Conservation (phyloP, 2,329 filamentous ascomycete genomes). For the Pseudocercospora macadamiae region DNA sequence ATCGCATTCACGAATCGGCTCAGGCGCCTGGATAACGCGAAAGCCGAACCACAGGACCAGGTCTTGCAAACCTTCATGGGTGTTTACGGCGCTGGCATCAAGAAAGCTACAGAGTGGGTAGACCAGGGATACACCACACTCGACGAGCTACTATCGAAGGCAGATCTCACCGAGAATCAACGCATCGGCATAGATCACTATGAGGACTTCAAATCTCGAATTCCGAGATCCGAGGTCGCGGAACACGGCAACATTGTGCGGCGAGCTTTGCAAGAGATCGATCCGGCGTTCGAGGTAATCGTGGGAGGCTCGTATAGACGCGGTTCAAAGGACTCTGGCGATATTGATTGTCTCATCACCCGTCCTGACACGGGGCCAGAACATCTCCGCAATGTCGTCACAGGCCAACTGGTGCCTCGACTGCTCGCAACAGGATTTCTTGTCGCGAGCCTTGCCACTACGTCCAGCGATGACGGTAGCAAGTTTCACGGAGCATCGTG, state of each 20-base stretch:
- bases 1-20: conserved; percentile 76
- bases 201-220: conserved; percentile 75
- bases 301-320: conserved; percentile 85
- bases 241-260: conserved; percentile 68
- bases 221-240: conserved; percentile 76
- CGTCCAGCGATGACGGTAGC: conserved; percentile 60
- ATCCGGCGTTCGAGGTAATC: conserved; percentile 68
- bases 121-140: conserved; percentile 73
- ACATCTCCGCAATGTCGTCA: conserved; percentile 63
- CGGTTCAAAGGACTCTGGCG: conserved; percentile 72
- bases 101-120: conserved; percentile 75
- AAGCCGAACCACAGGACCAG: conserved; percentile 66
- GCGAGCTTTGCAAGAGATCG: conserved; percentile 60
- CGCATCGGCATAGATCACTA: conserved; percentile 77
- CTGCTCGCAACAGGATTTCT: conserved; percentile 69
- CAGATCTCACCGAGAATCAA: conserved; percentile 69
- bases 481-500: conserved; percentile 90
- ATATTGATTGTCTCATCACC: conserved; percentile 85
- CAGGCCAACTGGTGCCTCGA: conserved; percentile 64
- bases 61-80: conserved; percentile 71
- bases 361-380: conserved; percentile 61
- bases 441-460: conserved; percentile 65
- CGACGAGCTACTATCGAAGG: conserved; percentile 67
- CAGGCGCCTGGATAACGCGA: conserved; percentile 70
- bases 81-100: conserved; percentile 76